phyloP scores from a whole-genome alignment of 2,329 filamentous ascomycete genomes.

The Aspergillus unguis region DNA sequence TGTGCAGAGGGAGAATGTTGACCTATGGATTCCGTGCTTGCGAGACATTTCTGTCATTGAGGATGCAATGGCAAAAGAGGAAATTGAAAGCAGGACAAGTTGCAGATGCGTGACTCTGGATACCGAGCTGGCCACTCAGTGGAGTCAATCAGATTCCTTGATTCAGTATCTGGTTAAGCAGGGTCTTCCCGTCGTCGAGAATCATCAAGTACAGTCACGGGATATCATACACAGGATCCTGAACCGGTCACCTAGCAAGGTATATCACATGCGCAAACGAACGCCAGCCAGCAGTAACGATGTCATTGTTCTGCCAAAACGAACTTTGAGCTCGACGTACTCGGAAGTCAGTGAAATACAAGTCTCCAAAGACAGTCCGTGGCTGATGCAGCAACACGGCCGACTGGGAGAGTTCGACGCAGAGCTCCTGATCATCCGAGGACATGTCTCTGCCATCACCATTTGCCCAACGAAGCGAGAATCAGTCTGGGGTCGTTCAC shows the following conservation, averaged over 20 bases:
- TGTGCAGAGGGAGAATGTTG: constrained; percentile 58
- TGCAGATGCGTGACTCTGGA: constrained; percentile 66
- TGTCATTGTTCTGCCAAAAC: constrained; percentile 57
- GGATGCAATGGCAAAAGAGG: constrained; percentile 63
- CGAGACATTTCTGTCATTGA: constrained; percentile 64
- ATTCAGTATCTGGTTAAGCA: constrained; percentile 55
- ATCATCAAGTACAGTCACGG: constrained; percentile 52
- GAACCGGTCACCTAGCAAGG: constrained; percentile 39
- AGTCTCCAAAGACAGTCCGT: constrained; percentile 56
- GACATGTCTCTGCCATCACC: constrained; percentile 63
- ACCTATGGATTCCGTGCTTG: constrained; percentile 72
- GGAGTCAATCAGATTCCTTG: constrained; percentile 67
- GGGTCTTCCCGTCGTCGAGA: constrained; percentile 54
- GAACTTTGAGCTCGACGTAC: constrained; percentile 52
- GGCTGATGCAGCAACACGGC: constrained; percentile 68
- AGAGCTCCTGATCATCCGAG: constrained; percentile 64
- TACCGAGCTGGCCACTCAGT: constrained; percentile 51
- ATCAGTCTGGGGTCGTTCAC: constrained; percentile 63
- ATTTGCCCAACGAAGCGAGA: constrained; percentile 63
- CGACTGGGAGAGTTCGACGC: constrained; percentile 67
- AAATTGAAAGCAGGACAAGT: constrained; percentile 54
- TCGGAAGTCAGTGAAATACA: constrained; percentile 53
- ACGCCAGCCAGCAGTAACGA: constrained; percentile 50
- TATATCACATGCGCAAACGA: constrained; percentile 61
- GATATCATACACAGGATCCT: constrained; percentile 56